phyloP scores from a whole-genome alignment of 352 stramenopile species.

The Pythium pyrilobum region DNA sequence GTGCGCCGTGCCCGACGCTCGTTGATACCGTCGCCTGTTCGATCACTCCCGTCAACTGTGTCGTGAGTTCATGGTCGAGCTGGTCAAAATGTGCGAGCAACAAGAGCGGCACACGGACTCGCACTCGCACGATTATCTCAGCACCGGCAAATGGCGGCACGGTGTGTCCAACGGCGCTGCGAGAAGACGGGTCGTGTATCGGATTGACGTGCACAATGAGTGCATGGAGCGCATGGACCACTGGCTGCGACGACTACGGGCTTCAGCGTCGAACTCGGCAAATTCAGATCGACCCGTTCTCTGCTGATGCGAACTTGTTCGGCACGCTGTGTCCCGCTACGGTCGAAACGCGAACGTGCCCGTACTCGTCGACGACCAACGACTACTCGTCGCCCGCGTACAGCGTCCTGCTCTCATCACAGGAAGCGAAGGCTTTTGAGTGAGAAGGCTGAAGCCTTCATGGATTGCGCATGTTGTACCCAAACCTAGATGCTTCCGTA shows the following conservation, averaged over 20 bases:
- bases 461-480: no score
- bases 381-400: conserved; percentile 19
- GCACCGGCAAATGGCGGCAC: conserved; percentile 24
- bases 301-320: background rate
- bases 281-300: conserved; percentile 31
- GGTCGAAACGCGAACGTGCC: conserved; percentile 20
- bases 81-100: conserved; percentile 26
- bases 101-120: conserved; percentile 7
- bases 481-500: no score
- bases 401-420: conserved; percentile 6
- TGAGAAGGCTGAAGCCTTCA: no score
- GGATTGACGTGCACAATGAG: conserved; percentile 25
- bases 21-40: conserved; percentile 14
- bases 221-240: conserved; percentile 21
- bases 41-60: conserved; percentile 20
- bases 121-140: conserved; percentile 24
- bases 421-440: conserved; percentile 27
- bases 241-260: conserved; percentile 27
- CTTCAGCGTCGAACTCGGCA: conserved; percentile 26
- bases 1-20: conserved; percentile 24
- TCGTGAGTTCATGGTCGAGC: conserved; percentile 15
- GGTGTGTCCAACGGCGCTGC: conserved; percentile 12
- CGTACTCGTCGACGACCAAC: conserved; percentile 29
- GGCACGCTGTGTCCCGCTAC: conserved; percentile 23
- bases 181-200: conserved; percentile 18